Evolutionary conservation across 345 rosid species (phyloP).

Genomic region (Lepidium sativum): DNA sequence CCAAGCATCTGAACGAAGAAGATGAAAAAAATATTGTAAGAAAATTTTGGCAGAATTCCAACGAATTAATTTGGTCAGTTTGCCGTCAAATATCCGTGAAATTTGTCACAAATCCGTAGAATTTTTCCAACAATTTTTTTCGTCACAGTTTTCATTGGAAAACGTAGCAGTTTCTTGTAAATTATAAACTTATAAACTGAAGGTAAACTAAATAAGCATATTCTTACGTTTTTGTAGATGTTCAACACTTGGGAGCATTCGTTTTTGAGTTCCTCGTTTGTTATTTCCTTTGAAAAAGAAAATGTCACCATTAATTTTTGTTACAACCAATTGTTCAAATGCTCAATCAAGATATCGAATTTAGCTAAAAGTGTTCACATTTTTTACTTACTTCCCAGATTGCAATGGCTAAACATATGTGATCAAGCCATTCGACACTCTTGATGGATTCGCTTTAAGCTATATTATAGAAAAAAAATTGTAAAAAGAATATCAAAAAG

Average conservation of each 20-base stretch:
- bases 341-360: background rate
- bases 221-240: constrained; percentile 70
- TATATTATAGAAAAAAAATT: constrained; percentile 1
- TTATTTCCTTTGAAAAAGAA: constrained; percentile 47
- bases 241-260: constrained; percentile 81
- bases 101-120: too few relatives aligned
- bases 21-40: background rate
- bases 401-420: constrained; percentile 80
- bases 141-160: too few relatives aligned
- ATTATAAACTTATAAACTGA: too few relatives aligned
- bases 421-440: constrained; percentile 72
- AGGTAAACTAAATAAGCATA: background rate
- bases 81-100: too few relatives aligned
- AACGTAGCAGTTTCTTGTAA: too few relatives aligned
- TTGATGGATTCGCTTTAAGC: constrained; percentile 83
- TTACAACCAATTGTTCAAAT: background rate
- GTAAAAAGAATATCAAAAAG: background rate
- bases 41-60: too few relatives aligned
- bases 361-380: background rate
- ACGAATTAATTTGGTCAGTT: too few relatives aligned
- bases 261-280: constrained; percentile 62
- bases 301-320: background rate
- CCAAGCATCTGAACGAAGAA: constrained; percentile 61
- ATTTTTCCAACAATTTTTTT: too few relatives aligned
- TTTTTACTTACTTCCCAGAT: constrained; percentile 82